Evolutionary conservation across 129 eudicot species (phyloP), one percentile per base, ranked within the genome.

Genomic region (Flaveria linearis): DNA sequence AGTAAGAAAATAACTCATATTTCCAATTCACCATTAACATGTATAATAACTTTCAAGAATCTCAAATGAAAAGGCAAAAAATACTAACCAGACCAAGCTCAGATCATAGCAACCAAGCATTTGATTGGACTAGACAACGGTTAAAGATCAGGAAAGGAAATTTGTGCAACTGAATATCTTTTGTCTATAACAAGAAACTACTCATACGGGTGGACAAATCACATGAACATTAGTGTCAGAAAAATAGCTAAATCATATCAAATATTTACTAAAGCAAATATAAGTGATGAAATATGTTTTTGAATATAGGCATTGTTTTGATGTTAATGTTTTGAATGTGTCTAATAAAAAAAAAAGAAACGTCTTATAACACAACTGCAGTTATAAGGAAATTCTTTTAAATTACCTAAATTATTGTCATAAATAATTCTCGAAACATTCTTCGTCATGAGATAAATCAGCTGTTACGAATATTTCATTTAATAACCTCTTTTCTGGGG

Each of bases 1-100:
- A 68, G 68, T 69, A 55, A 53, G 66, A 60, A 60, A 60, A 60
- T 25, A 16, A 25, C 5, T 25, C 66, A 60, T 20, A 57, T 60
- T 51, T 51, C 18, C 57, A 51, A 16, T 10, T 51, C 18, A 14
- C n/a, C 57, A 51, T 30, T 17, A 55, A 7, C 61, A n/a, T 53
- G 61, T 53, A 53, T n/a, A 17, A 5, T 53, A 53, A 5, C 0
- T 7, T 5, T 53, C 61, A 53, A 53, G 25, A 53, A 53, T 53
- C 61, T n/a, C 22, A 55, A 55, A 6, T 7, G 4, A 9, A 6
- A n/a, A 10, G 3, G 13, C 26, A 55, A 55, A n/a, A 17, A 17
- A 20, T 55, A 55, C 20, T 55, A 55, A 18, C 62, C 2, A 2
- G 18, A 55, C 26, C 62, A 55, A 17, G 62, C 9, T 55, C 26